These are phyloP conservation scores for Lentinus tigrinus DNA, from an alignment of 768 basidiomycete genomes.

Conservation along the genomic window DNA sequence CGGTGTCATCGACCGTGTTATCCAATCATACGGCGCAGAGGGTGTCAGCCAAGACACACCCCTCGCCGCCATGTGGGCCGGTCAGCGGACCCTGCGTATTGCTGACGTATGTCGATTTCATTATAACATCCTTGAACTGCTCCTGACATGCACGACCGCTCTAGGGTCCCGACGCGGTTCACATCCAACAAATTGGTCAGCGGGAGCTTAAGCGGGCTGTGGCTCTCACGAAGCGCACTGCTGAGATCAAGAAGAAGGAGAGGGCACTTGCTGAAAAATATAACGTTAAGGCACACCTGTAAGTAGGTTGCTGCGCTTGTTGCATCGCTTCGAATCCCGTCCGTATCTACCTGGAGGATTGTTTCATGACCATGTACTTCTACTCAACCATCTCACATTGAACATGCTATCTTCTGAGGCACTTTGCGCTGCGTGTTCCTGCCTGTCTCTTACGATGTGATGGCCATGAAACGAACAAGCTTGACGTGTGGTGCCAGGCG, in stretches of 20 bases:
- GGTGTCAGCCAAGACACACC: constrained; percentile 89
- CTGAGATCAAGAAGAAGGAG: constrained; percentile 61
- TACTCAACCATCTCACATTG: not conserved
- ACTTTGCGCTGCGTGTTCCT: no score
- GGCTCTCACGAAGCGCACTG: constrained; percentile 51
- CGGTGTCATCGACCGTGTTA: constrained; percentile 88
- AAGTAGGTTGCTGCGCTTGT: not conserved
- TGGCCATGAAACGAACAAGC: no score
- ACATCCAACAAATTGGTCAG: constrained; percentile 93
- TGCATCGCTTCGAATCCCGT: no score
- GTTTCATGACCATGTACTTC: not conserved
- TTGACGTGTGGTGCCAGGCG: no score
- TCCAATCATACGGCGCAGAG: constrained; percentile 96
- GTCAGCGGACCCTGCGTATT: constrained; percentile 81
- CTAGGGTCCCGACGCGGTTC: constrained; percentile 85
- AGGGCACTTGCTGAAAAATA: constrained; percentile 56
- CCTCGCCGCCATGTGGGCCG: constrained; percentile 76
- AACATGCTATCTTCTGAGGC: no score
- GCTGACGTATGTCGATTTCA: constrained; percentile 66
- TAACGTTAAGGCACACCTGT: constrained; percentile 60
- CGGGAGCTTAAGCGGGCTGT: constrained; percentile 81
- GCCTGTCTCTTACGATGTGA: not conserved
- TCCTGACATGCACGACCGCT: constrained; percentile 2
- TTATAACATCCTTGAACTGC: not conserved
- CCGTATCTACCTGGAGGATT: not conserved